Evolutionary conservation across 2,329 filamentous ascomycete species (phyloP).

Genomic region (Aspergillus chevalieri): DNA sequence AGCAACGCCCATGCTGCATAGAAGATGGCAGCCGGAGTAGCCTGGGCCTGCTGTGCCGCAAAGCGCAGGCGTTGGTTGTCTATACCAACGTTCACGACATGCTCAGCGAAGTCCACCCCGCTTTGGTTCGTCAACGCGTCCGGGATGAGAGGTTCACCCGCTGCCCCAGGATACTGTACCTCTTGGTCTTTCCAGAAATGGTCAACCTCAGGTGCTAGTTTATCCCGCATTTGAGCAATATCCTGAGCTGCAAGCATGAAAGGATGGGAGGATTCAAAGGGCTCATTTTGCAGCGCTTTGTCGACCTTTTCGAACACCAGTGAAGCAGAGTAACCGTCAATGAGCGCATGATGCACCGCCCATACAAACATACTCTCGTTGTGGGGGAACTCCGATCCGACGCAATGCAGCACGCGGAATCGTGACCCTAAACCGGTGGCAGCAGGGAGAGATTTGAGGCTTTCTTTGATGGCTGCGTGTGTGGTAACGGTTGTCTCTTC

Average conservation of each 20-base stretch:
- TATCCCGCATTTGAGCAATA: neutral
- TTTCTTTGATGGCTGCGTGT: neutral
- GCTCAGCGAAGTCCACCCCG: constrained; percentile 1
- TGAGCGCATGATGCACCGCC: constrained; percentile 27
- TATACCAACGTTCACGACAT: neutral
- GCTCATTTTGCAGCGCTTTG: constrained; percentile 7
- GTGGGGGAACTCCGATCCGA: neutral
- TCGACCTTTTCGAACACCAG: constrained; percentile 17
- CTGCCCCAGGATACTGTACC: constrained; percentile 2
- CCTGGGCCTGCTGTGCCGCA: neutral
- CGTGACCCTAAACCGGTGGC: neutral
- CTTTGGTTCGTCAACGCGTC: neutral
- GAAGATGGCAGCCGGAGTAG: constrained; percentile 9
- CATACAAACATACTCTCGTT: constrained; percentile 17
- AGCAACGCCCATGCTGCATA: constrained; percentile 35
- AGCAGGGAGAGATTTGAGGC: neutral
- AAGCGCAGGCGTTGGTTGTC: neutral
- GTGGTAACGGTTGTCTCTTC: constrained; percentile 4
- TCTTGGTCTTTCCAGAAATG: neutral
- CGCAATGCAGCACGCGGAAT: neutral
- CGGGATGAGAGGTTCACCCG: neutral
- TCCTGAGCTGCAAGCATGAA: constrained; percentile 1
- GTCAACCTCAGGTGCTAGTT: neutral
- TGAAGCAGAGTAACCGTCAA: constrained; percentile 26
- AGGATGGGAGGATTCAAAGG: constrained; percentile 1